phyloP scores from a whole-genome alignment of 164 flowering plant genomes.

The Liquidambar formosana region DNA sequence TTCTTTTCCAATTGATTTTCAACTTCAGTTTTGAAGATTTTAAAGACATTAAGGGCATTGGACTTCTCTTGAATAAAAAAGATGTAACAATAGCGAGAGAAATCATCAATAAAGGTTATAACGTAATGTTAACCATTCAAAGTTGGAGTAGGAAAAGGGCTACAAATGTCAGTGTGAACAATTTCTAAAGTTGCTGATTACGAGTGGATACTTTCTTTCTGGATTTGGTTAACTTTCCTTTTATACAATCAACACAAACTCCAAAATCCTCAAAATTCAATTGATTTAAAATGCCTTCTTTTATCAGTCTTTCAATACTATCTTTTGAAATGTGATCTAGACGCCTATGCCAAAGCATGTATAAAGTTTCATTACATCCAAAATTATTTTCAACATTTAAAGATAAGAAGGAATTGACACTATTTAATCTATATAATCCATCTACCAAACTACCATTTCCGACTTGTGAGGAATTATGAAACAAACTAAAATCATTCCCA shows the following conservation, averaged over 20 bases:
- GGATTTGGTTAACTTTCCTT: neutral
- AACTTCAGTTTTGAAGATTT: slow-evolving; percentile 9
- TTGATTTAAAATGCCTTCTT: neutral
- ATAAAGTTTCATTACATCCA: too few species aligned
- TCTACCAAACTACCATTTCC: too few species aligned
- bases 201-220: neutral
- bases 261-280: slow-evolving; percentile 1
- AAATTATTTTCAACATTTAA: too few species aligned
- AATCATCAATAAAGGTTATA: slow-evolving; percentile 19
- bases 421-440: too few species aligned
- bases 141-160: slow-evolving; percentile 6
- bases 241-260: slow-evolving; percentile 4
- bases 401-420: too few species aligned
- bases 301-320: neutral
- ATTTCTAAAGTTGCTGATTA: slow-evolving; percentile 6
- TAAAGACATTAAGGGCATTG: neutral
- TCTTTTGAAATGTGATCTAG: too few species aligned
- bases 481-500: too few species aligned
- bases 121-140: slow-evolving; percentile 5
- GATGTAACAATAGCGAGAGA: neutral
- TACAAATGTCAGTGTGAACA: slow-evolving; percentile 17
- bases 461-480: too few species aligned
- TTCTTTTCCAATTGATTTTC: neutral
- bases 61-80: neutral
- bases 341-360: too few species aligned